Base-by-base conservation (phyloP, 2,329 filamentous ascomycete genomes). In the Penicillium sp. region DNA sequence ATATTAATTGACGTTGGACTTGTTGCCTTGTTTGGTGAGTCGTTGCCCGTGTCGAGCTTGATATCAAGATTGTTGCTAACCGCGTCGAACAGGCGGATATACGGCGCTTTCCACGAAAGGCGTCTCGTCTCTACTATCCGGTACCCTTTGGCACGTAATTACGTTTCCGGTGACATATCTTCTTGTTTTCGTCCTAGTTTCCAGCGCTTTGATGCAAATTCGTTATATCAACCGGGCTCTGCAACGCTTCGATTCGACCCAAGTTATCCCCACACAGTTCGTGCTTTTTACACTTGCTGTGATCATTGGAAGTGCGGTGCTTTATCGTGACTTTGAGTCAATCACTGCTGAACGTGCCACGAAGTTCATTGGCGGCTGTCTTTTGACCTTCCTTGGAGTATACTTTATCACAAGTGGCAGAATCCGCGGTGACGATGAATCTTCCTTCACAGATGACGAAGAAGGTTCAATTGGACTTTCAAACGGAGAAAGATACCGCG, bases 101-200 rank as follows among this genome's bases (percentile, higher is more conserved):
- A 99, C 94, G n/a, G 94, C 91, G 10, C 81, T 99, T 5, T 91
- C 93, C 1, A 99, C 94, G 29, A 99, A 99, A 73, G 94, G 94
- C 52, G 90, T 99, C 38, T 93, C 94, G 1, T 97, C 94, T 0
- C 87, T 99, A 77, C 82, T 99, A 18, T 97, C 94, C 0, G 92
- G 91, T 47, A 96, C 90, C 0, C 83, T 97, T 18, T 91, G 92
- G 82, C 86, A 89, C 65, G 91, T 91, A 14, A 90, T 99, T 60
- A 88, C 91, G 0, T 97, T 93, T 34, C 92, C 93, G 0, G 88
- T 99, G 57, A 95, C 92, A 18, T 99, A 97, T 69, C 83, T 86
- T 1, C 83, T 99, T n/a, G 73, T 94, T 8, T 78, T 89, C 47
- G 82, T 97, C 46, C 82, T 99, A 24, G 81, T 94, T 16, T 83